Conservation (phyloP, 371 early-diverging fungal species). For the Lichtheimia ornata region DNA sequence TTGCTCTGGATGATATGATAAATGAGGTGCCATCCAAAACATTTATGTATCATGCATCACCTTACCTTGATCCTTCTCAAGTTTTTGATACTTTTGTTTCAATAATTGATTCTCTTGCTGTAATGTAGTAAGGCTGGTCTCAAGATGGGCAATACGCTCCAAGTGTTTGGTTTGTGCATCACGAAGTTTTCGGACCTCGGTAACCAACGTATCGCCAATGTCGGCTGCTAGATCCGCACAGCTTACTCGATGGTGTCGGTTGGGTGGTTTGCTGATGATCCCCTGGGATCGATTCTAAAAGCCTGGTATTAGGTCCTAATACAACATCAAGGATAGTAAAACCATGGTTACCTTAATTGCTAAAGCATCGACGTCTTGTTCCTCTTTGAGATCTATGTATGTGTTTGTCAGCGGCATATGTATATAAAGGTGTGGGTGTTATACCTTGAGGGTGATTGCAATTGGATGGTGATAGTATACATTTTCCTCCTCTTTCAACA, state of each 20-base stretch:
- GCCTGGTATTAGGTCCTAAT: too few species aligned
- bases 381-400: too few species aligned
- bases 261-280: too few species aligned
- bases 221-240: constrained; percentile 20
- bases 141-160: constrained; percentile 43
- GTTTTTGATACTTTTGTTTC: constrained; percentile 38
- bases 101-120: constrained; percentile 52
- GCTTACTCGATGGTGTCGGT: not conserved
- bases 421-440: too few species aligned
- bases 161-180: constrained; percentile 14
- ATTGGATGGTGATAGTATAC: too few species aligned
- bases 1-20: constrained; percentile 24
- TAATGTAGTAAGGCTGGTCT: constrained; percentile 47
- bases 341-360: too few species aligned
- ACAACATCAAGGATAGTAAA: too few species aligned
- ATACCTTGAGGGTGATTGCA: too few species aligned
- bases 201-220: constrained; percentile 32
- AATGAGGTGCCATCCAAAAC: not conserved
- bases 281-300: too few species aligned
- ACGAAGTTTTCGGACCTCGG: constrained; percentile 33
- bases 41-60: not conserved
- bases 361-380: too few species aligned
- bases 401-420: too few species aligned
- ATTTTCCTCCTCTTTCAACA: too few species aligned
- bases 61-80: constrained; percentile 47